These are phyloP conservation scores for Glaciozyma martinii DNA, from an alignment of 768 basidiomycete species.

Conservation along the genomic window DNA sequence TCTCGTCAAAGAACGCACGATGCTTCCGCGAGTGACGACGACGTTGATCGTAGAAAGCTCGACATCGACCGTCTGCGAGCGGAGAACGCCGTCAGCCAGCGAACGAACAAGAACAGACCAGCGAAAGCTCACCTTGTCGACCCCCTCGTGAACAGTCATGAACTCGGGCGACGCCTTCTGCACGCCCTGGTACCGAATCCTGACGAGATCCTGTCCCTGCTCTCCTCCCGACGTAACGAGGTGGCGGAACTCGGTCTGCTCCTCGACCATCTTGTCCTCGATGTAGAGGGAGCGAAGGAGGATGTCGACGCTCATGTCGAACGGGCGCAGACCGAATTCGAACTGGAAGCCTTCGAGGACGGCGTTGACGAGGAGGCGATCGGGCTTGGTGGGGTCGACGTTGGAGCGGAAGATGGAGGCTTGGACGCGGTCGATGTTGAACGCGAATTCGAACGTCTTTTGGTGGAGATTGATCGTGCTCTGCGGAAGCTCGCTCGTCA, in stretches of 20 bases:
- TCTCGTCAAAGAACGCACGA: slow-evolving; percentile 38
- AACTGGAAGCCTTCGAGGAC: slow-evolving; percentile 69
- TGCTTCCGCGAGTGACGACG: slow-evolving; percentile 77
- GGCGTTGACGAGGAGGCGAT: slow-evolving; percentile 69
- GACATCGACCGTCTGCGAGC: slow-evolving; percentile 55
- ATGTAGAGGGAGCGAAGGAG: slow-evolving; percentile 71
- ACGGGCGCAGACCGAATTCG: slow-evolving; percentile 64
- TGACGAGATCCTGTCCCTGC: slow-evolving; percentile 54
- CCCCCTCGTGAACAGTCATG: slow-evolving; percentile 62
- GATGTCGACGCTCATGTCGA: slow-evolving; percentile 76
- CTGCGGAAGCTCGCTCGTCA: background rate
- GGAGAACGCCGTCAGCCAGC: background rate
- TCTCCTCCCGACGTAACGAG: slow-evolving; percentile 33
- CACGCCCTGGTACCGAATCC: slow-evolving; percentile 65
- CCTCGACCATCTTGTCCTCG: slow-evolving; percentile 54
- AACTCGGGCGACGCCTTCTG: slow-evolving; percentile 83
- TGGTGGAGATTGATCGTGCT: slow-evolving; percentile 44
- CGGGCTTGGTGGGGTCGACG: slow-evolving; percentile 47
- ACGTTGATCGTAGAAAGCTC: slow-evolving; percentile 84
- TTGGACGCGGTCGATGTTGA: slow-evolving; percentile 73
- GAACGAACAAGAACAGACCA: too few species aligned
- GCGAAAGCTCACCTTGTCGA: slow-evolving; percentile 53
- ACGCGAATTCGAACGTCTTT: slow-evolving; percentile 71
- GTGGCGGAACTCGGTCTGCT: slow-evolving; percentile 36
- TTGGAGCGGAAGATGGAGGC: slow-evolving; percentile 67